A percentile compares a stretch with the other conserved stretches of the same genome.
These are phyloP conservation scores for Jaltomata sinuosa DNA, from an alignment of 257 asterid species.

Conservation along the genomic window DNA sequence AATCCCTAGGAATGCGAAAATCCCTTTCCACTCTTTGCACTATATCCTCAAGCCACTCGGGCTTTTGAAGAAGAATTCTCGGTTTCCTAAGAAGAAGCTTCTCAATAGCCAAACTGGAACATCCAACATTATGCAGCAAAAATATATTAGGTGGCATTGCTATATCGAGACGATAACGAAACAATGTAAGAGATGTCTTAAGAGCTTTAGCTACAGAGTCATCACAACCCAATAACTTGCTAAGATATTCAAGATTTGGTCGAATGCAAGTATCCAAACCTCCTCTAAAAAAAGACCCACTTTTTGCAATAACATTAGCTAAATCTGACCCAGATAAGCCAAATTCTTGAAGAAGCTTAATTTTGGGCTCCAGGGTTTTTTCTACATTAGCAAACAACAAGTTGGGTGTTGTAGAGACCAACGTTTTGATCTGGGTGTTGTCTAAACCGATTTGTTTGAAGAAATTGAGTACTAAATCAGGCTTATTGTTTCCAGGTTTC, in stretches of 20 bases:
- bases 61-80: not conserved
- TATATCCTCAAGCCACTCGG: not conserved
- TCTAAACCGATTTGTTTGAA: slow-evolving; percentile 11
- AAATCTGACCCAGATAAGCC: slow-evolving; percentile 11
- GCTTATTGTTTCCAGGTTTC: not conserved
- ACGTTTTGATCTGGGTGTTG: slow-evolving; percentile 9
- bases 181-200: not conserved
- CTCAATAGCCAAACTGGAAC: not conserved
- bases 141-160: not conserved
- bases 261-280: not conserved
- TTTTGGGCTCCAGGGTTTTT: slow-evolving; percentile 15
- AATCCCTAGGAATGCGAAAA: slow-evolving; percentile 2
- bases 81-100: not conserved
- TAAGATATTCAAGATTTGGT: slow-evolving; percentile 6
- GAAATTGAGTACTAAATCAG: slow-evolving; percentile 10
- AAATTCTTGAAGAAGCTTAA: slow-evolving; percentile 2
- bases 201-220: not conserved
- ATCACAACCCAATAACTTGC: slow-evolving; percentile 8
- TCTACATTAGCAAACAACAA: slow-evolving; percentile 2
- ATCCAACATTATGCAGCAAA: slow-evolving; percentile 1
- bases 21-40: slow-evolving; percentile 8
- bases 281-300: not conserved
- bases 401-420: not conserved
- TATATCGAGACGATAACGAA: not conserved
- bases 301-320: not conserved